Conservation (phyloP, 257 asterid genomes). For the Scutellaria baicalensis region DNA sequence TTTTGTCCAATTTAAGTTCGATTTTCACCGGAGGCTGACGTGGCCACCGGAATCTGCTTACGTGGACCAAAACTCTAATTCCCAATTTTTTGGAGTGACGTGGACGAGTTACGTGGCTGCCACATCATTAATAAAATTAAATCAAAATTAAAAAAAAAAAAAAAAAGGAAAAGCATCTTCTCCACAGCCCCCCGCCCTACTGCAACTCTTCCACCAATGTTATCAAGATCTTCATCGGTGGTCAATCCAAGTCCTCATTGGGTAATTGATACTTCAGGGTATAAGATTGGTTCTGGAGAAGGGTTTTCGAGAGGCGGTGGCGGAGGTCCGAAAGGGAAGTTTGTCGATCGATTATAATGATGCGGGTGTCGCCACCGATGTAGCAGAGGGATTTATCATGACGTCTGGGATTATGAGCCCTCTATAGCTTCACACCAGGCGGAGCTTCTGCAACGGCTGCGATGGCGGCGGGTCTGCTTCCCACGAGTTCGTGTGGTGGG, state of each 20-base stretch:
- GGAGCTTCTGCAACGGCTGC: constrained; percentile 46
- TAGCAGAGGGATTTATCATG: constrained; percentile 83
- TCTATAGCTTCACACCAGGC: constrained; percentile 92
- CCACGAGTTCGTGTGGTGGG: constrained; percentile 60
- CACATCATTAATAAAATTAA: too few relatives aligned
- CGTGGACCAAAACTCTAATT: too few relatives aligned
- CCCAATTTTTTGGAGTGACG: too few relatives aligned
- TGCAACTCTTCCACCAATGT: constrained; percentile 90
- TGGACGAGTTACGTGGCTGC: too few relatives aligned
- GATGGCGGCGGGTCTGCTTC: constrained; percentile 41
- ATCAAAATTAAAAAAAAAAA: too few relatives aligned
- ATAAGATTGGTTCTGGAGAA: constrained; percentile 47
- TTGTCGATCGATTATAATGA: constrained; percentile 69
- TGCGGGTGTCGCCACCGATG: constrained; percentile 90
- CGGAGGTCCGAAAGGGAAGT: constrained; percentile 54
- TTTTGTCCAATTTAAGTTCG: too few relatives aligned
- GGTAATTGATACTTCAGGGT: constrained; percentile 80
- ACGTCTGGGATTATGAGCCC: constrained; percentile 92
- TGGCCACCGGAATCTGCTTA: too few relatives aligned
- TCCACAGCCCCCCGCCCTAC: too few relatives aligned
- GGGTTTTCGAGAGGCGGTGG: constrained; percentile 67
- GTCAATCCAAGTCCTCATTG: constrained; percentile 80
- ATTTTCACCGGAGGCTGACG: too few relatives aligned
- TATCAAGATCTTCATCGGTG: constrained; percentile 82
- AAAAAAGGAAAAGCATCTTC: too few relatives aligned